Conservation (phyloP, 352 stramenopile genomes). For the Blastocystis sp. region DNA sequence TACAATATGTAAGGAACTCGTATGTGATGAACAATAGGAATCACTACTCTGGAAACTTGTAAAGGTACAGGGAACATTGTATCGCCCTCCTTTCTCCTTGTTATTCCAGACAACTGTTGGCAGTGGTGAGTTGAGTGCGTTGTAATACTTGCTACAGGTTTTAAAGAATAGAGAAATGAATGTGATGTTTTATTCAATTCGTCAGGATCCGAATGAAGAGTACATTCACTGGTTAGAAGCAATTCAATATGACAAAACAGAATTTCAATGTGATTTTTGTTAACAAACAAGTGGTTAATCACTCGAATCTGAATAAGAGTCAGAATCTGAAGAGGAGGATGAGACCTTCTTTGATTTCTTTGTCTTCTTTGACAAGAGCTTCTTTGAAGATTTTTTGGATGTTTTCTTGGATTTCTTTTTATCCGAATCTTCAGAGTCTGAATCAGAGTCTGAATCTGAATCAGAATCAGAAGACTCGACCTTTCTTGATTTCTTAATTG, state of each 20-base stretch:
- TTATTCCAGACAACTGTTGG: not conserved
- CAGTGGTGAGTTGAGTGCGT: not conserved
- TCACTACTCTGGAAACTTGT: not conserved
- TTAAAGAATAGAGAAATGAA: not conserved
- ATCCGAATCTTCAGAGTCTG: not conserved
- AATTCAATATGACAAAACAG: not conserved
- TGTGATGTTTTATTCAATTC: not conserved
- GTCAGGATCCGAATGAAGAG: slow-evolving; percentile 18
- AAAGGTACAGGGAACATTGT: not conserved
- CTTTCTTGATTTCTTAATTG: slow-evolving; percentile 18
- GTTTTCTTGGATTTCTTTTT: slow-evolving; percentile 36
- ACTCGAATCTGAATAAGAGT: slow-evolving; percentile 35
- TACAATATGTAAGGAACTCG: not conserved
- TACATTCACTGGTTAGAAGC: slow-evolving; percentile 46
- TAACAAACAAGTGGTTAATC: slow-evolving; percentile 1
- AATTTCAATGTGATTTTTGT: not conserved
- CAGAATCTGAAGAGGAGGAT: not conserved
- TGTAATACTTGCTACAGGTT: not conserved
- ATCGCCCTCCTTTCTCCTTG: not conserved
- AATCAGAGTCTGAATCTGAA: slow-evolving; percentile 32
- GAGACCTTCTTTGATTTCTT: slow-evolving; percentile 26
- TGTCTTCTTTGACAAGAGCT: not conserved
- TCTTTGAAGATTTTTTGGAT: not conserved
- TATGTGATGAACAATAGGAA: not conserved
- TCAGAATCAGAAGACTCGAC: not conserved